These are phyloP conservation scores for Coniella vitis DNA, from an alignment of 2,329 filamentous ascomycete species.

Conservation along the genomic window DNA sequence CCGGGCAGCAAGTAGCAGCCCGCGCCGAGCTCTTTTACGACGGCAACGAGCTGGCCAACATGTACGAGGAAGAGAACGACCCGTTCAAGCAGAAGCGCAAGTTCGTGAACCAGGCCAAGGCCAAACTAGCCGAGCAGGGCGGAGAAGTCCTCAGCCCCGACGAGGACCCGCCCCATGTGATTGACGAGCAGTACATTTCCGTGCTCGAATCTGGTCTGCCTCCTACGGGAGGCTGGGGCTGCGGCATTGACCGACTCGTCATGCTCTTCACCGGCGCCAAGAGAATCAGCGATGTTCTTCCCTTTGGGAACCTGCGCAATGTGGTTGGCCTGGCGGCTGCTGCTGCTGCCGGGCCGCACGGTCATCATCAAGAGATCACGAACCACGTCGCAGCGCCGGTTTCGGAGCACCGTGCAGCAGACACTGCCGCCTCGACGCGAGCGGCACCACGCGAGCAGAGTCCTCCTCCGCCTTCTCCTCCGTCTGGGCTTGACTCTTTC, in stretches of 20 bases:
- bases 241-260: constrained; percentile 80
- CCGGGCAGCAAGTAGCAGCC: constrained; percentile 67
- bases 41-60: constrained; percentile 81
- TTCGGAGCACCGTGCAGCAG: too few relatives aligned
- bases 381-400: background rate
- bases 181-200: constrained; percentile 78
- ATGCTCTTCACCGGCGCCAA: constrained; percentile 81
- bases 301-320: constrained; percentile 78
- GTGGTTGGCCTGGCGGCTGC: constrained; percentile 44
- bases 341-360: constrained; percentile 17
- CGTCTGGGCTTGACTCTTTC: background rate
- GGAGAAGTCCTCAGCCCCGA: constrained; percentile 25
- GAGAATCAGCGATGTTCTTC: constrained; percentile 78
- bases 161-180: constrained; percentile 38
- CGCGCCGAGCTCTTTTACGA: constrained; percentile 80
- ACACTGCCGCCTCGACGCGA: too few relatives aligned
- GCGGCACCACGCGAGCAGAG: too few relatives aligned
- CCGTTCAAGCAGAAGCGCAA: constrained; percentile 81
- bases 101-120: constrained; percentile 51
- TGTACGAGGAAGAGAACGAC: constrained; percentile 97
- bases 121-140: constrained; percentile 29
- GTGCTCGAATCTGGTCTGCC: constrained; percentile 84
- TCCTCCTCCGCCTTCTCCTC: too few relatives aligned
- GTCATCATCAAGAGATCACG: background rate
- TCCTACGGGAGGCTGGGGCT: constrained; percentile 96